Conservation (phyloP, 192 early-diverging fungal species). For the Jimgerdemannia lactiflua region DNA sequence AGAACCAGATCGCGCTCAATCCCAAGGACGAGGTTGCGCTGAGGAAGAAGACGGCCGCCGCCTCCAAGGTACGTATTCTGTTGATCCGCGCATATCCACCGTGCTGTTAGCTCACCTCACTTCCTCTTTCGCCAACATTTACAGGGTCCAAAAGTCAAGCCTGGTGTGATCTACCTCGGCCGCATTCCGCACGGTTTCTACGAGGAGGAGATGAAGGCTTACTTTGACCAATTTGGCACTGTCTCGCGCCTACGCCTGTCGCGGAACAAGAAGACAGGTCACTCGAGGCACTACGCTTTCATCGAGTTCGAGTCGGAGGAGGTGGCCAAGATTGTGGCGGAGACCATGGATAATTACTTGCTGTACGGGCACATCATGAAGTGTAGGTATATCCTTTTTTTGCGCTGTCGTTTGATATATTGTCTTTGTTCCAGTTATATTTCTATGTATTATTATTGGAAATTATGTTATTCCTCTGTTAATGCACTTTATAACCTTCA, state of each 20-base stretch:
- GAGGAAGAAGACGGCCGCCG: constrained; percentile 30
- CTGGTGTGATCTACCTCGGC: constrained; percentile 84
- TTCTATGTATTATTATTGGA: constrained; percentile 21
- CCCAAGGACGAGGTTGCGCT: constrained; percentile 24
- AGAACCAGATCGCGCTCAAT: neutral
- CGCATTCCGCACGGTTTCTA: constrained; percentile 96
- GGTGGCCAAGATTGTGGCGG: constrained; percentile 88
- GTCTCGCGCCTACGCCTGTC: constrained; percentile 76
- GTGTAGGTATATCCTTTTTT: constrained; percentile 48
- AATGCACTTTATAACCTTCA: too few species aligned
- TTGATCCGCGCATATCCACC: neutral
- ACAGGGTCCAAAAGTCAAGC: constrained; percentile 12
- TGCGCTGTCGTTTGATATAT: neutral
- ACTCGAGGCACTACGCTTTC: constrained; percentile 92
- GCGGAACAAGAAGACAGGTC: constrained; percentile 90
- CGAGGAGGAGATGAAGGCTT: constrained; percentile 85
- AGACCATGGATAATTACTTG: constrained; percentile 97
- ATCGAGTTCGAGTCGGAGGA: constrained; percentile 82
- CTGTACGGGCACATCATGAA: constrained; percentile 76
- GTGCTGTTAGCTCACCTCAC: neutral
- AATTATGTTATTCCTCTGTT: constrained; percentile 6
- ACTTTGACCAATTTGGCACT: constrained; percentile 94
- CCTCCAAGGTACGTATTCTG: constrained; percentile 21
- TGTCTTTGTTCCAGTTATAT: neutral
- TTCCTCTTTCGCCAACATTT: constrained; percentile 6